phyloP scores from a whole-genome alignment of 148 eudicot species.

The Tetragonia tetragonoides region DNA sequence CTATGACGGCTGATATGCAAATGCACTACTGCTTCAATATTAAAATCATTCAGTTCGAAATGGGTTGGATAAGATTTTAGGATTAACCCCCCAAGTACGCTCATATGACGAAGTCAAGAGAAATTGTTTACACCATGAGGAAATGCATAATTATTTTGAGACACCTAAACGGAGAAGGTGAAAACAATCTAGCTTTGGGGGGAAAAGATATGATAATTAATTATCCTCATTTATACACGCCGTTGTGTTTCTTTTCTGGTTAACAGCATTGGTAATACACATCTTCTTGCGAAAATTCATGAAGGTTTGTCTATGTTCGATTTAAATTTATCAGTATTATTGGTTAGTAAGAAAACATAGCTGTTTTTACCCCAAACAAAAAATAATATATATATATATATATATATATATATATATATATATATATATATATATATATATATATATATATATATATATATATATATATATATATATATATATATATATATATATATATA shows the following conservation, averaged over 20 bases:
- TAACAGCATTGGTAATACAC: background rate
- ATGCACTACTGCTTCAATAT: background rate
- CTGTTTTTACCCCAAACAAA: too few relatives aligned
- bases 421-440: too few relatives aligned
- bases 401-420: too few relatives aligned
- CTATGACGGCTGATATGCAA: background rate
- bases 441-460: too few relatives aligned
- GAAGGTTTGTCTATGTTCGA: background rate
- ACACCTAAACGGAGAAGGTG: background rate
- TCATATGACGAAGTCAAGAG: background rate
- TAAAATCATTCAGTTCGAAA: background rate
- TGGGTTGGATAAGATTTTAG: background rate
- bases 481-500: too few relatives aligned
- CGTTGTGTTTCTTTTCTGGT: background rate
- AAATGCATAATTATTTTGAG: background rate
- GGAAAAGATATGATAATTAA: background rate
- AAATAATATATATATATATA: too few relatives aligned
- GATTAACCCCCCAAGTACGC: background rate
- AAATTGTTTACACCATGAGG: background rate
- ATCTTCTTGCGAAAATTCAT: background rate
- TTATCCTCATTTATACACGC: background rate
- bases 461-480: too few relatives aligned
- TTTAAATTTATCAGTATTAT: background rate
- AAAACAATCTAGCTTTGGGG: background rate
- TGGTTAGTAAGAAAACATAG: background rate